Base-by-base conservation (phyloP, 2,329 filamentous ascomycete genomes). In the Cytospora chrysosperma region DNA sequence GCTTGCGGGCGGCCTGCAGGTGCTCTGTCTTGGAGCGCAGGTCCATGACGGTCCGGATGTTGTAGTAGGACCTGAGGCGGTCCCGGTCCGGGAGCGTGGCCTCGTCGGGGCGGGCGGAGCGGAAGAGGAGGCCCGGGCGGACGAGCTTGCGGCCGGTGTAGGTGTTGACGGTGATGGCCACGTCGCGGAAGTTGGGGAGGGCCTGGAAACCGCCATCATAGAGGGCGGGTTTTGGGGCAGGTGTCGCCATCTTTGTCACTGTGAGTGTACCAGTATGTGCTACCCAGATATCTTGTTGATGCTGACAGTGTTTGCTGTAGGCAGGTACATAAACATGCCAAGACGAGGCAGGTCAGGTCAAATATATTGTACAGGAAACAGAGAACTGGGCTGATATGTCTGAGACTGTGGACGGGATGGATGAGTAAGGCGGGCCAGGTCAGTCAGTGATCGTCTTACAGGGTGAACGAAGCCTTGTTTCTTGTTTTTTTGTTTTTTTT, bases 11-110 rank as follows among this genome's bases (percentile, higher is more conserved):
- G 70, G 89, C 88, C 71, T 87, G 85, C 67, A 86, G 79, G 70
- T 92, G 89, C 75, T 94, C 91, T 26, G 90, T 92, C 86, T 88
- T 86, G 66, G 92, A 91, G 62, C 93, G 85, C 13, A 96, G 79
- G 77, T 96, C 93, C 65, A 96, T 83, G 49, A 96, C 84, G 2
- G 87, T 91, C 68, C 82, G 85, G 67, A 96, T 84, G 26, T 84
- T 81, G 68, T 88, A 82, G 34, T 86, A 81, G 9, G 86, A 75
- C 12, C 78, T 75, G 13, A 96, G 80, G 34, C 79, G 77, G 37
- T 79, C 73, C 62, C 85, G 84, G 75, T 96, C 93, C 40, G 79
- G 72, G 24, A 80, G 71, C 0, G 90, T 89, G 40, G 91, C 90
- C 73, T 92, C 87, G 71, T 96, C 92, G 82, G 84, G 85, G 70